phyloP scores from a whole-genome alignment of 176 grass and related monocot genomes.

The Cenchrus americanus region DNA sequence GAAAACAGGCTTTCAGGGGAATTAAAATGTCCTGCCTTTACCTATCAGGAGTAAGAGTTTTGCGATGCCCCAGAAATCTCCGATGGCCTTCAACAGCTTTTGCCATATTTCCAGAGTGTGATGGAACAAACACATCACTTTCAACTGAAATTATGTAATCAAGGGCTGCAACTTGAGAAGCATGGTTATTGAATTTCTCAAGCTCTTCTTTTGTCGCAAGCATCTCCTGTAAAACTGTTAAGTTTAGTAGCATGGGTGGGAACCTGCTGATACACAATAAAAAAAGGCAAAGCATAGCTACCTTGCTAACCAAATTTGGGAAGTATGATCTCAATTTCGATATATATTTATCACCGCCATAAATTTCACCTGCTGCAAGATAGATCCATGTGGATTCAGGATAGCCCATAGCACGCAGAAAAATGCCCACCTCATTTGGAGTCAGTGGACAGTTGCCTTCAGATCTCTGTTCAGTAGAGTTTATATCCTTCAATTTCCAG shows the following conservation, averaged over 20 bases:
- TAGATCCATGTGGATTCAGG: slow-evolving; percentile 89
- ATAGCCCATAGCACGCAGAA: slow-evolving; percentile 79
- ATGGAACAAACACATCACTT: slow-evolving; percentile 93
- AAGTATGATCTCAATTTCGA: slow-evolving; percentile 74
- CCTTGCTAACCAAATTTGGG: slow-evolving; percentile 95
- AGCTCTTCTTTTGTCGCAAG: slow-evolving; percentile 76
- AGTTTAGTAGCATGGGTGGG: slow-evolving; percentile 12
- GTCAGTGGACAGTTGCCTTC: slow-evolving; percentile 89
- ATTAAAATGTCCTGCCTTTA: slow-evolving; percentile 14
- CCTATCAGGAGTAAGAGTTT: slow-evolving; percentile 88
- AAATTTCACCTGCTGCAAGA: slow-evolving; percentile 92
- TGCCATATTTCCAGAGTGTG: slow-evolving; percentile 93
- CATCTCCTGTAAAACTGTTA: slow-evolving; percentile 60
- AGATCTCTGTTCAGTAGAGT: slow-evolving; percentile 79
- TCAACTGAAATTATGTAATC: slow-evolving; percentile 96
- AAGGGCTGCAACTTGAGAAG: slow-evolving; percentile 83
- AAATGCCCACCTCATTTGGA: slow-evolving; percentile 81
- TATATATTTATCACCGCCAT: slow-evolving; percentile 88
- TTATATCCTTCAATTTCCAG: slow-evolving; percentile 96
- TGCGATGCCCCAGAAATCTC: slow-evolving; percentile 84
- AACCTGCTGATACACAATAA: neutral
- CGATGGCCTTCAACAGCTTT: slow-evolving; percentile 95
- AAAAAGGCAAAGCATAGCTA: slow-evolving; percentile 38
- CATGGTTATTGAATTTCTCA: slow-evolving; percentile 62
- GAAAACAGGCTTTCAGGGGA: neutral